Base-by-base conservation (phyloP, 345 rosid genomes). In the Jatropha curcas region DNA sequence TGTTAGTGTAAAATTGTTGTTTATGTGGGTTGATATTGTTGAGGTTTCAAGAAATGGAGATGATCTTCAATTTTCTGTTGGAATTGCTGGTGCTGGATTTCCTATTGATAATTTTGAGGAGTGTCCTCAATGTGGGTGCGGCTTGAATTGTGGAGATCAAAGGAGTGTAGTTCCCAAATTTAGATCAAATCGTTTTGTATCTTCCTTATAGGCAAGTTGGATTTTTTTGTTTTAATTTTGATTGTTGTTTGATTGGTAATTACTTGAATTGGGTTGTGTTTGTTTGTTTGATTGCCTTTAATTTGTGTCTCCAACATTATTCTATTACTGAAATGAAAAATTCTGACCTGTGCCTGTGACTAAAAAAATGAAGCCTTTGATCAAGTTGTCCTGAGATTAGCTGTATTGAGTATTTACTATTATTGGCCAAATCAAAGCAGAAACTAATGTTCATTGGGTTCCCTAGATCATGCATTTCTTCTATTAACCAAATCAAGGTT, bases 61-160 rank as follows among this genome's bases (percentile, higher is more conserved):
- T 74, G 74, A 76, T 13, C 83, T 89, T 56, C 83, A 84, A n/a
- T 89, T 89, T 82, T 84, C 86, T 31, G 88, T 87, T 46, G 91
- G 91, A 63, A 87, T 87, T 63, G 80, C 90, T 6, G 88, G 87
- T 50, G 94, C 94, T 68, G 83, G 63, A 13, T 89, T 89, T 62
- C 85, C 90, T 3, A 62, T 86, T 48, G 89, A 83, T 75, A 87
- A 87, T 60, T 89, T 93, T 57, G 88, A 73, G 60, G 97, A 83
- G 81, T 81, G 84, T 39, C 97, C 98, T 33, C 97, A 88, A 60
- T 93, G 98, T 80, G 96, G 97, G 13, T 90, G 98, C 80, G 96
- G 96, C 17, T 76, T 91, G 83, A 81, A 85, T 71, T 94, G 97
- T 77, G 67, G 62, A 39, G 58, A 74, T 64, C 68, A 13, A 4